Evolutionary conservation across 495 filamentous ascomycete species (phyloP).

Genomic region (Friedmanniomyces simplex): DNA sequence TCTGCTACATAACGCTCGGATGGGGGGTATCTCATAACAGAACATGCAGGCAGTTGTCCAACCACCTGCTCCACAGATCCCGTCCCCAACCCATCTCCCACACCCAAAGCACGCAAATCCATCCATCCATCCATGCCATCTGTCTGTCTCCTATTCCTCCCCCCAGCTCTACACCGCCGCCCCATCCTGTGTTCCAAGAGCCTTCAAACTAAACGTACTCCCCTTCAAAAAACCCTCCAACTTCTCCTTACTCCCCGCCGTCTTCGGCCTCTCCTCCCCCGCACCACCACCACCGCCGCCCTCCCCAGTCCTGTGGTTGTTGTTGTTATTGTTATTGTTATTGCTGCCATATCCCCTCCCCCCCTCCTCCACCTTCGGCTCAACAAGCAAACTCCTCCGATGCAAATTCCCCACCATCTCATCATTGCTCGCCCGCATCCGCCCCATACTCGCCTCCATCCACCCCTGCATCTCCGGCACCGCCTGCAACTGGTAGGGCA

Average conservation of each 20-base stretch:
- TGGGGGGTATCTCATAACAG: not conserved
- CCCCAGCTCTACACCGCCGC: too few relatives aligned
- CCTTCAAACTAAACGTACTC: conserved; percentile 1
- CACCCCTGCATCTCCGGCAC: conserved; percentile 87
- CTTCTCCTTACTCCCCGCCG: conserved; percentile 9
- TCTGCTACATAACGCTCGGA: not conserved
- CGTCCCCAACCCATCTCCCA: not conserved
- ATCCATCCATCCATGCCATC: too few relatives aligned
- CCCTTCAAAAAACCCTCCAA: conserved; percentile 12
- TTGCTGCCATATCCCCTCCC: too few relatives aligned
- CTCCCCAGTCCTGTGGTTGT: too few relatives aligned
- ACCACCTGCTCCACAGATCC: not conserved
- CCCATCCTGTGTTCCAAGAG: not conserved
- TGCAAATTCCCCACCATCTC: conserved; percentile 70
- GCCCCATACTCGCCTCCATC: conserved; percentile 75
- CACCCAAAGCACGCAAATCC: too few relatives aligned
- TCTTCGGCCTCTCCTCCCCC: conserved; percentile 8
- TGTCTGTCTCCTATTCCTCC: too few relatives aligned
- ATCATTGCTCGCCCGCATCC: conserved; percentile 69
- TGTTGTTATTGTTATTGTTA: too few relatives aligned
- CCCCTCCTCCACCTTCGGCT: conserved; percentile 50
- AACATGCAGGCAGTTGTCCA: not conserved
- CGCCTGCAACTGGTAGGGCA: conserved; percentile 78
- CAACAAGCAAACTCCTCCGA: conserved; percentile 76
- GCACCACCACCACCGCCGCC: too few relatives aligned